Percentiles rank a stretch among this genome's conserved stretches.
Conservation (phyloP, 1,139 yeast species). For the Sugiyamaella castrensis region DNA sequence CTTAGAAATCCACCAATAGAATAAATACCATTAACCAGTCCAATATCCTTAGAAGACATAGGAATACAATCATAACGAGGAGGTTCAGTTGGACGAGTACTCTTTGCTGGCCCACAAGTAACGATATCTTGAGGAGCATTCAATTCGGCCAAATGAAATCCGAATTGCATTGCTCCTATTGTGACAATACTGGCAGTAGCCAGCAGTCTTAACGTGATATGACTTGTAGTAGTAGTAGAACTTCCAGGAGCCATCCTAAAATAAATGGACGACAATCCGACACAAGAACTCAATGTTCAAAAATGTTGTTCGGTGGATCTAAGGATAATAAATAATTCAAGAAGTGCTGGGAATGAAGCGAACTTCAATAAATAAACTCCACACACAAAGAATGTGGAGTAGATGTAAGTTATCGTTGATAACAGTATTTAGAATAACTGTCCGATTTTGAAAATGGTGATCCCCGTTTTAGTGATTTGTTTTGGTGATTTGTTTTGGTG, state of each 20-base stretch:
- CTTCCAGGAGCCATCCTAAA: neutral
- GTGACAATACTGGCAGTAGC: constrained; percentile 35
- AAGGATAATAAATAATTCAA: too few species aligned
- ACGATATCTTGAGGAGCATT: constrained; percentile 75
- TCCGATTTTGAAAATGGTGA: too few species aligned
- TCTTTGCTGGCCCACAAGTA: constrained; percentile 44
- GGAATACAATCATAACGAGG: constrained; percentile 55
- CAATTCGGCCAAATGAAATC: constrained; percentile 83
- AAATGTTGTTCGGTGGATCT: too few species aligned
- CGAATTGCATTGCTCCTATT: constrained; percentile 78
- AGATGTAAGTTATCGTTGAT: too few species aligned
- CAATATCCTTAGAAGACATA: constrained; percentile 62
- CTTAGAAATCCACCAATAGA: constrained; percentile 85
- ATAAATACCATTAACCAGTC: constrained; percentile 78
- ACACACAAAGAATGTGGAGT: too few species aligned
- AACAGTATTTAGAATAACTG: too few species aligned
- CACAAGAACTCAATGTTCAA: too few species aligned
- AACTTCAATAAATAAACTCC: too few species aligned
- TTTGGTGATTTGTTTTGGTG: too few species aligned
- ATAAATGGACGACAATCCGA: neutral
- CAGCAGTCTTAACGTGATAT: constrained; percentile 1
- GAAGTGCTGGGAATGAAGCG: too few species aligned
- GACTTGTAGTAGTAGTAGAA: constrained; percentile 1
- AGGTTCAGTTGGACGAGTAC: constrained; percentile 24
- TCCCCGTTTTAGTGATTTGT: too few species aligned